Base-by-base conservation (phyloP, 768 basidiomycete species). In the Podaxis carcinomalis region DNA sequence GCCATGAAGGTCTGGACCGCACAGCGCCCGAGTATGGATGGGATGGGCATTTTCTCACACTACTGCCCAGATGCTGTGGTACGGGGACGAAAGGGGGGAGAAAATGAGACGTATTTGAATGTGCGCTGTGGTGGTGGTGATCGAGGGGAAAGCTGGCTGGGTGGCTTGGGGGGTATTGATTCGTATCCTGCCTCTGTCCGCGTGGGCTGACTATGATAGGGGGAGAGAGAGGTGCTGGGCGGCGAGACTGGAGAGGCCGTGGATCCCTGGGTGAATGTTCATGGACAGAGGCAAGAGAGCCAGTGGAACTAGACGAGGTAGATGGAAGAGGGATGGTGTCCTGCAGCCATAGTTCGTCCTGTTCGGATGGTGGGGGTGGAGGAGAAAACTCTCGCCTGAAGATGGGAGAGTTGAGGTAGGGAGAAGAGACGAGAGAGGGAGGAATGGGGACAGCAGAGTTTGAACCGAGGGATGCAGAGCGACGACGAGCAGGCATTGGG, bases 321-420 rank as follows among this genome's bases (percentile, higher is more conserved):
- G 58, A 67, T 49, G 47, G 67, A 19, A 80, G 44, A 7, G 86
- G 86, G 1, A 87, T 75, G 65, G 85, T 87, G 74, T 88, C 86
- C 70, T 82, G 78, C 57, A 88, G 74, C 86, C 86, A 88, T 63
- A 75, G 74, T 65, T 87, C 81, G 62, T 85, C 82, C 66, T 76
- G 78, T 51, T 80, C 75, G 52, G 76, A 80, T 16, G 83, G 83
- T 9, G 73, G 66, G 40, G 65, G 75, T 14, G 74, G 72, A 9
- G 73, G 28, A 2, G 69, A 56, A 1, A 71, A 59, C 28, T 75
- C 69, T 60, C 74, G 76, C 57, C 74, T 75, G 64, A 86, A 86
- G 28, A 80, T 68, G 70, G 82, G 79, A 0, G 82, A 80, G 19
- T 73, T 77, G 19, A 87, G 81, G 67, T 82, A 76, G 10, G 82